These are phyloP conservation scores for Neonectria coccinea DNA, from an alignment of 2,329 filamentous ascomycete species.

Conservation along the genomic window DNA sequence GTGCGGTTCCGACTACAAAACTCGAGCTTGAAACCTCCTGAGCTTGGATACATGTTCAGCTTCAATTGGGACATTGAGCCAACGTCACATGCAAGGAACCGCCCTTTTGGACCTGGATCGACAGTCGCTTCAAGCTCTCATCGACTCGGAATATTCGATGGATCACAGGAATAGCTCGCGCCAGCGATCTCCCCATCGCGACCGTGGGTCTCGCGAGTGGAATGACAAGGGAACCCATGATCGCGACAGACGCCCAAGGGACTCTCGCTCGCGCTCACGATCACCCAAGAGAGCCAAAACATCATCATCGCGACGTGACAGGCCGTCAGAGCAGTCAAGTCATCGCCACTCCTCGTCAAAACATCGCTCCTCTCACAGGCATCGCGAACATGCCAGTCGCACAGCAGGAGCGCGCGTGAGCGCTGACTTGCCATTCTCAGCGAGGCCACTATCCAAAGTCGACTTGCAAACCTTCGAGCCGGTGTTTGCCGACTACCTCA, in stretches of 20 bases:
- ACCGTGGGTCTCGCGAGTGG: slow-evolving; percentile 34
- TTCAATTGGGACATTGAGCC: background rate
- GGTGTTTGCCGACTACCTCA: slow-evolving; percentile 86
- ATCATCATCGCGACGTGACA: slow-evolving; percentile 33
- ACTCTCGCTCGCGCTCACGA: slow-evolving; percentile 41
- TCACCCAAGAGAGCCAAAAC: slow-evolving; percentile 34
- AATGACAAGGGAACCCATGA: slow-evolving; percentile 34
- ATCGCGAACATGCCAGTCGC: slow-evolving; percentile 34
- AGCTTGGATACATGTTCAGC: slow-evolving; percentile 7
- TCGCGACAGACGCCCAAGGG: slow-evolving; percentile 27
- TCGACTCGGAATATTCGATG: slow-evolving; percentile 23
- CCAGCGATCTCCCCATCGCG: slow-evolving; percentile 40
- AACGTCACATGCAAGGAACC: background rate
- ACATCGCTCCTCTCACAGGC: slow-evolving; percentile 43
- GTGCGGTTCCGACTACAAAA: slow-evolving; percentile 37
- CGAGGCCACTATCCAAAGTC: slow-evolving; percentile 73
- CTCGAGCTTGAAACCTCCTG: slow-evolving; percentile 28
- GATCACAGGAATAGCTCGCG: slow-evolving; percentile 30
- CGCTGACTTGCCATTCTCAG: slow-evolving; percentile 70
- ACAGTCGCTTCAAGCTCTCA: background rate
- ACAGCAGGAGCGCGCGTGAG: slow-evolving; percentile 20
- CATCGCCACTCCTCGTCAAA: slow-evolving; percentile 35
- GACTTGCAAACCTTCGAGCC: slow-evolving; percentile 75
- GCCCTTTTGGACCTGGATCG: background rate
- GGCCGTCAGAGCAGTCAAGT: slow-evolving; percentile 31